phyloP scores from a whole-genome alignment of 768 basidiomycete genomes.

The Leccinum uliginosum region DNA sequence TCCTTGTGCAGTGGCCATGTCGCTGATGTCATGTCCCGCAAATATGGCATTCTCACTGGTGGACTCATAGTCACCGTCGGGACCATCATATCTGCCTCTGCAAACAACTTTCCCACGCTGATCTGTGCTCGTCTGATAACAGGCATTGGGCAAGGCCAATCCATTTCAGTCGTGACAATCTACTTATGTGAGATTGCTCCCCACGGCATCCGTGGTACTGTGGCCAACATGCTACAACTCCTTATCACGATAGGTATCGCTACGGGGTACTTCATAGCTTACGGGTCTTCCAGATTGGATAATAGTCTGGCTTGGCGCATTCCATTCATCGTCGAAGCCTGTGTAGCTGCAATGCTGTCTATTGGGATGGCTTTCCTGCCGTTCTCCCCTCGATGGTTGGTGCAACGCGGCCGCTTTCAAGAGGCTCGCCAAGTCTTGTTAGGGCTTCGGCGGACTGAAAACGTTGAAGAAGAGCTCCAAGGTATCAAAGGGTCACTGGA shows the following conservation, averaged over 20 bases:
- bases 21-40: conserved; percentile 44
- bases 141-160: conserved; percentile 45
- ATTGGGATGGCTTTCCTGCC: conserved; percentile 23
- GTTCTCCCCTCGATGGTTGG: conserved; percentile 25
- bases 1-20: conserved; percentile 39
- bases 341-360: conserved; percentile 14
- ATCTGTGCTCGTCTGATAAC: conserved; percentile 43
- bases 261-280: conserved; percentile 29
- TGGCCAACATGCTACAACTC: conserved; percentile 39
- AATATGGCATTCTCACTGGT: conserved; percentile 41
- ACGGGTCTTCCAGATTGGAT: conserved; percentile 21
- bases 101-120: conserved; percentile 34
- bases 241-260: conserved; percentile 42
- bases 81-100: conserved; percentile 35
- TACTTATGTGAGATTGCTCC: conserved; percentile 43
- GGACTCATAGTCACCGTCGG: conserved; percentile 40
- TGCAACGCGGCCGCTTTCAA: conserved; percentile 29
- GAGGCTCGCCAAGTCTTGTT: conserved; percentile 32
- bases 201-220: conserved; percentile 36
- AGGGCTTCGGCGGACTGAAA: conserved; percentile 9
- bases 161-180: conserved; percentile 39
- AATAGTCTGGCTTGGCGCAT: conserved; percentile 25
- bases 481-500: conserved; percentile 21
- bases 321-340: conserved; percentile 26
- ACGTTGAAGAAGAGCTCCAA: conserved; percentile 20